Base-by-base conservation (phyloP, 2,329 filamentous ascomycete genomes). In the Xylaria sp. region DNA sequence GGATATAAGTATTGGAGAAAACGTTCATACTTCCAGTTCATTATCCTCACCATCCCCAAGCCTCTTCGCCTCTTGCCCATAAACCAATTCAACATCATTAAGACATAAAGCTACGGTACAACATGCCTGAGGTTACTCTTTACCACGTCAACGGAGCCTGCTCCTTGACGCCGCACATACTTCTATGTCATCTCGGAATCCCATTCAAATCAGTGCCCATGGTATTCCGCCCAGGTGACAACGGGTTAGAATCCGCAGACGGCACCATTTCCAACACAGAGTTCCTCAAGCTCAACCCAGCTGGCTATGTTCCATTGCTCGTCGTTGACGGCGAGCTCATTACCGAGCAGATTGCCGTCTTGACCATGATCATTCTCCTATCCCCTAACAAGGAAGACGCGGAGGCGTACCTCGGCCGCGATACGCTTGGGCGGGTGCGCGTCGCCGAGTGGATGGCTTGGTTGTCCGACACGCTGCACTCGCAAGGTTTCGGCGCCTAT, bases 311-410 rank as follows among this genome's bases (percentile, higher is more conserved):
- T 0, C 80, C 81, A 0, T 75, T 73, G 0, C 71, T 82, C 20
- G 54, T 63, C 3, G 70, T 80, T 32, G 75, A 76, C n/a, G 66
- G 69, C 9, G 71, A 76, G 15, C 41, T 77, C 51, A 74, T 82
- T 48, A 80, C 78, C 1, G 81, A 82, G 60, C 71, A 77, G 60
- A 74, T 76, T 0, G 80, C 80, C 2, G 67, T 82, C 3, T 58
- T 81, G 0, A 77, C 65, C 12, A 81, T 78, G 71, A 76, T 81
- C 56, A 74, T 76, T 2, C 74, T 75, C 0, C 68, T 80, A 0
- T 50, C 75, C 0, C 48, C 68, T 6, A 62, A 68, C 57, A 55
- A 63, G n/a, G 57, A 50, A 18, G 48, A 20, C 13, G 66, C 56
- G 20, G 50, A 52, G 13, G 75, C 74, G 0, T 66, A 82, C 0